Evolutionary conservation across 768 basidiomycete genomes (phyloP).

Genomic region (Punctularia strigosozonata): DNA sequence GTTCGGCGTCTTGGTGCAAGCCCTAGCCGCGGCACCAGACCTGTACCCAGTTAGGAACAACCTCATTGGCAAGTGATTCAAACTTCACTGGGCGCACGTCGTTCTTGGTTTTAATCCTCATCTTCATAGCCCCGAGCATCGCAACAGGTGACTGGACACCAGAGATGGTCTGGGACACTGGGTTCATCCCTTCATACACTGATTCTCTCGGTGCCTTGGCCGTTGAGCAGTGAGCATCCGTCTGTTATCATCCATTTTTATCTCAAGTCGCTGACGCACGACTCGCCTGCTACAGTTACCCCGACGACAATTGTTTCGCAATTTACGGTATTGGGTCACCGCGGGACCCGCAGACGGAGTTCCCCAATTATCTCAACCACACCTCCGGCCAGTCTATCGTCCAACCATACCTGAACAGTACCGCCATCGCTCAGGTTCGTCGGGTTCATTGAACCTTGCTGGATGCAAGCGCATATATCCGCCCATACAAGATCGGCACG

Average conservation of each 20-base stretch:
- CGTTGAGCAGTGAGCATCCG: conserved; percentile 45
- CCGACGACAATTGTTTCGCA: conserved; percentile 50
- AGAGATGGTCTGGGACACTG: conserved; percentile 38
- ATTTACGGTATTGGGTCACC: conserved; percentile 28
- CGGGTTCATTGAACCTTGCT: no score
- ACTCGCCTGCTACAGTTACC: conserved; percentile 29
- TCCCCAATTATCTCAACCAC: conserved; percentile 52
- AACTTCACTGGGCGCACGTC: no score
- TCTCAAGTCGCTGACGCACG: conserved; percentile 7
- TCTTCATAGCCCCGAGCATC: conserved; percentile 56
- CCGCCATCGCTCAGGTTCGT: conserved; percentile 28
- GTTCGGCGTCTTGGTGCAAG: conserved; percentile 34
- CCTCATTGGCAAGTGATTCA: no score
- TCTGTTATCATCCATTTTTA: no score
- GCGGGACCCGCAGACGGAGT: conserved; percentile 31
- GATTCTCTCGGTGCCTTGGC: conserved; percentile 30
- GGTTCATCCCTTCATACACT: conserved; percentile 33
- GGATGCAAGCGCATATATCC: no score
- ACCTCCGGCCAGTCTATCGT: conserved; percentile 36
- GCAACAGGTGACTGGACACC: conserved; percentile 42
- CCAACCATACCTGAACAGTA: conserved; percentile 37
- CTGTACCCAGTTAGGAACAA: conserved; percentile 29
- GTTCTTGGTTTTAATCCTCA: no score
- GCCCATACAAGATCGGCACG: no score
- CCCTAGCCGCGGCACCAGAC: conserved; percentile 26